These are phyloP conservation scores for Carallia pectinifolia DNA, from an alignment of 345 rosid genomes.

Conservation along the genomic window DNA sequence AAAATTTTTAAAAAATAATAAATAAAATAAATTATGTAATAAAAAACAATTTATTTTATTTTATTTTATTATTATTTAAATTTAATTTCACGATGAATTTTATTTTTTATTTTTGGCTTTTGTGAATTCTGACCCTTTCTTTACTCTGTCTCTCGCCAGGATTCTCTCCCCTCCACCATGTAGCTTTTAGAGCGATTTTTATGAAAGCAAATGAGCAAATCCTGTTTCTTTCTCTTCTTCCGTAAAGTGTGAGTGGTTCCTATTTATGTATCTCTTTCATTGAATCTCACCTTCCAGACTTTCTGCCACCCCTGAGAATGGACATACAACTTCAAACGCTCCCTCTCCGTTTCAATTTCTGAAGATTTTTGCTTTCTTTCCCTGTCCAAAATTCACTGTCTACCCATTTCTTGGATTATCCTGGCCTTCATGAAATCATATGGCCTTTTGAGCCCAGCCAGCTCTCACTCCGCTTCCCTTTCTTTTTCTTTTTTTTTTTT, in stretches of 20 bases:
- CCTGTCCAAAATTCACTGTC: background rate
- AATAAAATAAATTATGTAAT: too few relatives aligned
- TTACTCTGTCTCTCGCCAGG: background rate
- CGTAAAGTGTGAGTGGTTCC: constrained; percentile 1
- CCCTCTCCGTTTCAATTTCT: background rate
- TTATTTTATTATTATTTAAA: too few relatives aligned
- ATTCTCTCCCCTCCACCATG: background rate
- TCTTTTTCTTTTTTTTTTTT: too few relatives aligned
- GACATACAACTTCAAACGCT: background rate
- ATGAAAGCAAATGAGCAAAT: background rate
- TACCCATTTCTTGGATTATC: background rate
- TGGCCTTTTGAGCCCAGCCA: background rate
- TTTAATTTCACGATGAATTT: too few relatives aligned
- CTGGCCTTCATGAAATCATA: background rate
- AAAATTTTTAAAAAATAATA: too few relatives aligned
- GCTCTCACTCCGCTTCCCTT: background rate
- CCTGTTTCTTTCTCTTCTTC: background rate
- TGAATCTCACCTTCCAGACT: background rate
- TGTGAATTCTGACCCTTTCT: constrained; percentile 5
- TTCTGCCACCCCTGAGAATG: background rate
- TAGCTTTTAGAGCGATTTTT: background rate
- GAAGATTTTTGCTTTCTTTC: background rate
- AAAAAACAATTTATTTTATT: too few relatives aligned
- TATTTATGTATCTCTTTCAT: background rate
- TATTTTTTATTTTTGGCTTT: too few relatives aligned